These are phyloP conservation scores for Globisporangium middletonii DNA, from an alignment of 352 stramenopile species.

Conservation along the genomic window DNA sequence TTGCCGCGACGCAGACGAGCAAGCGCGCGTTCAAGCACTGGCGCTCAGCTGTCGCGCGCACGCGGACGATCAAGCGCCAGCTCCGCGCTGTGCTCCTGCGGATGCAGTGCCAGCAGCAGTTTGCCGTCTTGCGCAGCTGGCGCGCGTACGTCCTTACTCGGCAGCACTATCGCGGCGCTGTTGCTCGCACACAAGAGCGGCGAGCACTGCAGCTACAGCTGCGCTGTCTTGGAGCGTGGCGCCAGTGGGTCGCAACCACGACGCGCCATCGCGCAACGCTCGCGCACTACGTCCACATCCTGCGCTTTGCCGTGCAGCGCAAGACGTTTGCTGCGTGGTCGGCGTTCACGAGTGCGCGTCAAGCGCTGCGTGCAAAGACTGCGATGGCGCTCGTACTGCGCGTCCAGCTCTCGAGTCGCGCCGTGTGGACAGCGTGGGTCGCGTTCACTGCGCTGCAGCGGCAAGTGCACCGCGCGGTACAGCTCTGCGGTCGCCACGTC, in stretches of 20 bases:
- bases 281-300: conserved; percentile 23
- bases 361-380: conserved; percentile 12
- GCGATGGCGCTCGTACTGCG: conserved; percentile 21
- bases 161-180: conserved; percentile 9
- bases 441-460: conserved; percentile 12
- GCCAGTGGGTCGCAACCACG: neutral
- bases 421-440: conserved; percentile 29
- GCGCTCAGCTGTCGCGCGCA: conserved; percentile 11
- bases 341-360: conserved; percentile 19
- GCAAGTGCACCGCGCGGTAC: conserved; percentile 10
- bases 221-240: conserved; percentile 23
- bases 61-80: conserved; percentile 10
- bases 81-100: conserved; percentile 21
- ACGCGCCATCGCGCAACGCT: conserved; percentile 20
- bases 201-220: neutral
- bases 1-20: conserved; percentile 13
- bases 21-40: conserved; percentile 20
- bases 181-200: neutral
- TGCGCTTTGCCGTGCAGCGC: conserved; percentile 30
- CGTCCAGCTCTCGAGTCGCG: conserved; percentile 20
- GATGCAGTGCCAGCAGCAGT: conserved; percentile 20
- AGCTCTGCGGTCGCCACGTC: conserved; percentile 9
- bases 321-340: conserved; percentile 34
- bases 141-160: neutral
- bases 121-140: conserved; percentile 18